Conservation (phyloP, 306 rosid species). For the Clitoria ternatea region DNA sequence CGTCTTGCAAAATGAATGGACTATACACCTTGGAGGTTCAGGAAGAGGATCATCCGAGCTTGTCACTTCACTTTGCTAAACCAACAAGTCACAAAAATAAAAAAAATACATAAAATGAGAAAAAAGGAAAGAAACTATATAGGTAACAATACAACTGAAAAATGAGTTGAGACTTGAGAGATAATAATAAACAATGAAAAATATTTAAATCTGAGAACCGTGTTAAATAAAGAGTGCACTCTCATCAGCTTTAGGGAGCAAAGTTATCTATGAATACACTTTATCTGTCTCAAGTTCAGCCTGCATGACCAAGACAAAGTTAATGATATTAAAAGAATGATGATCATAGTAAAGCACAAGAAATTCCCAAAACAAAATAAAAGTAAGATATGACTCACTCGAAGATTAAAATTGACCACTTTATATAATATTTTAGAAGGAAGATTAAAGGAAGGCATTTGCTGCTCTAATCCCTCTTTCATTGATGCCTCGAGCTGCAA, state of each 20-base stretch:
- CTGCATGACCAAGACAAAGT: constrained; percentile 40
- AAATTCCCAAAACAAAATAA: constrained; percentile 9
- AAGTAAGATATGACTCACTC: constrained; percentile 62
- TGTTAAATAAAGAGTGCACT: constrained; percentile 28
- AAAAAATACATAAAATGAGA: too few species aligned
- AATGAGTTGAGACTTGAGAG: too few species aligned
- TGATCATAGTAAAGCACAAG: not conserved
- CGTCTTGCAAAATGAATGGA: constrained; percentile 93
- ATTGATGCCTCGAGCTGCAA: constrained; percentile 86
- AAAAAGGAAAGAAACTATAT: too few species aligned
- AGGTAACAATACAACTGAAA: too few species aligned
- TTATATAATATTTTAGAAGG: constrained; percentile 80
- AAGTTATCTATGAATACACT: constrained; percentile 83
- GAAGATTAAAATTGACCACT: constrained; percentile 77
- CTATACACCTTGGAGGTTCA: constrained; percentile 68
- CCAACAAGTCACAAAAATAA: too few species aligned
- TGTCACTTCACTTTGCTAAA: too few species aligned
- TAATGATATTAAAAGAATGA: constrained; percentile 16
- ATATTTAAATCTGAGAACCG: not conserved
- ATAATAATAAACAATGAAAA: not conserved
- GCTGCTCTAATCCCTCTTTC: constrained; percentile 85
- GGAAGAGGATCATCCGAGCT: too few species aligned
- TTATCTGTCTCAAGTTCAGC: constrained; percentile 92
- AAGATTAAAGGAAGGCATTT: constrained; percentile 85
- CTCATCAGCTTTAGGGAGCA: constrained; percentile 74